Evolutionary conservation across 164 flowering plant species (phyloP).

Genomic region (Berberis vulgaris): DNA sequence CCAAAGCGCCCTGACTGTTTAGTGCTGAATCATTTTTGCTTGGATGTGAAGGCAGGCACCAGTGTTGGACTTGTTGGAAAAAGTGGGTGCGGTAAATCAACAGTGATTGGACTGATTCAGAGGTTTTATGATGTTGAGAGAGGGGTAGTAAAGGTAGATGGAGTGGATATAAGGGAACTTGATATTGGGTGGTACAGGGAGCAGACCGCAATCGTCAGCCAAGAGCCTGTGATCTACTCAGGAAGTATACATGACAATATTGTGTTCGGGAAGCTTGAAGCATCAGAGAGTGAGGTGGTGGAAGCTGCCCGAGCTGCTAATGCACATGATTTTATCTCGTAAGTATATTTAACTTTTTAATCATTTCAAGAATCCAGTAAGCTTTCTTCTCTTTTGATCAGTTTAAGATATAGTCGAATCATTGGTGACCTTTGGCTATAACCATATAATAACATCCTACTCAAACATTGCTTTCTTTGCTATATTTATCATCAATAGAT

Average conservation of each 20-base stretch:
- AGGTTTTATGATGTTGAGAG: constrained; percentile 69
- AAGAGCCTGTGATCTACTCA: constrained; percentile 75
- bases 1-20: constrained; percentile 52
- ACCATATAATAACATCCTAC: too few species aligned
- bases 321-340: constrained; percentile 92
- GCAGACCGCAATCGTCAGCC: constrained; percentile 73
- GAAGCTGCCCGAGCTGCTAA: constrained; percentile 89
- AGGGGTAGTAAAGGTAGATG: constrained; percentile 67
- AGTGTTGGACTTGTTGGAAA: constrained; percentile 78
- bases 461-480: too few species aligned
- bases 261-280: constrained; percentile 62
- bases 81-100: constrained; percentile 97
- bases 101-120: constrained; percentile 68
- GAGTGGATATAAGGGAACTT: constrained; percentile 58
- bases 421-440: too few species aligned
- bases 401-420: not conserved
- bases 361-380: not conserved
- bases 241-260: constrained; percentile 82
- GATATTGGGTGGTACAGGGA: constrained; percentile 65
- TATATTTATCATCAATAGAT: too few species aligned
- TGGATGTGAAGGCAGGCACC: constrained; percentile 69
- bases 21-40: constrained; percentile 46
- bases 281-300: constrained; percentile 67
- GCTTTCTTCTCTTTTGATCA: not conserved
- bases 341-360: constrained; percentile 22